Percentiles rank a stretch among this genome's conserved stretches.
phyloP scores from a whole-genome alignment of 1,139 yeast species.

The Scheffersomyces insectosa region DNA sequence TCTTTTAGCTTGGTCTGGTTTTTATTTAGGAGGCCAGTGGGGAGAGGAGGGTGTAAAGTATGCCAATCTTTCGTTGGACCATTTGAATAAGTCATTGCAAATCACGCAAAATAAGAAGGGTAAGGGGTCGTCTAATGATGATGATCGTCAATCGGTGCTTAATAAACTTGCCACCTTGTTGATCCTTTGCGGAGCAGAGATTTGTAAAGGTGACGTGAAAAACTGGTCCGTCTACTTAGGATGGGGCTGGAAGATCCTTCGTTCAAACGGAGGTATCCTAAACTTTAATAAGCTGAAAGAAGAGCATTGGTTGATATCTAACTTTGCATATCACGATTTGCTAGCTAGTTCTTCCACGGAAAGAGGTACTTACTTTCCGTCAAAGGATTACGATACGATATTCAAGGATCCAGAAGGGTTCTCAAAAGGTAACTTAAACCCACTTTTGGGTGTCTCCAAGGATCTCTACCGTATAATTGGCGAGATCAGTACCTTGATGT shows the following conservation, averaged over 20 bases:
- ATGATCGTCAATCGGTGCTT: conserved; percentile 24
- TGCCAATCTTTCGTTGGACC: conserved; percentile 47
- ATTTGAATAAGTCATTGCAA: conserved; percentile 28
- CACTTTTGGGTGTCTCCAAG: conserved; percentile 72
- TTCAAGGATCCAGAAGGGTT: conserved; percentile 38
- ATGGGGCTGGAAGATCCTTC: conserved; percentile 61
- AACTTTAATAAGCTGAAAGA: conserved; percentile 54
- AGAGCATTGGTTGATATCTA: conserved; percentile 74
- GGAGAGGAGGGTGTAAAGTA: conserved; percentile 39
- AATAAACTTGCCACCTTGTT: conserved; percentile 64
- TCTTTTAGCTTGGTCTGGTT: conserved; percentile 77
- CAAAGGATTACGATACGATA: conserved; percentile 56
- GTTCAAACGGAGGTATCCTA: conserved; percentile 60
- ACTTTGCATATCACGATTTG: conserved; percentile 80
- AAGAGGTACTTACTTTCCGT: conserved; percentile 58
- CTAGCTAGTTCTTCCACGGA: conserved; percentile 61
- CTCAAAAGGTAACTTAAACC: conserved; percentile 53
- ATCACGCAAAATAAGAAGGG: conserved; percentile 13
- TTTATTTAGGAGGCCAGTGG: conserved; percentile 55
- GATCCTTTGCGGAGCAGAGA: conserved; percentile 70
- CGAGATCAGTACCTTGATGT: conserved; percentile 64
- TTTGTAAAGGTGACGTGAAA: conserved; percentile 73
- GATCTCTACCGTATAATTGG: conserved; percentile 66
- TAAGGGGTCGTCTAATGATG: conserved; percentile 17
- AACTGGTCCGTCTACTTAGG: conserved; percentile 65